Evolutionary conservation across 2,329 filamentous ascomycete genomes (phyloP).

Genomic region (Magnaporthiopsis poae): DNA sequence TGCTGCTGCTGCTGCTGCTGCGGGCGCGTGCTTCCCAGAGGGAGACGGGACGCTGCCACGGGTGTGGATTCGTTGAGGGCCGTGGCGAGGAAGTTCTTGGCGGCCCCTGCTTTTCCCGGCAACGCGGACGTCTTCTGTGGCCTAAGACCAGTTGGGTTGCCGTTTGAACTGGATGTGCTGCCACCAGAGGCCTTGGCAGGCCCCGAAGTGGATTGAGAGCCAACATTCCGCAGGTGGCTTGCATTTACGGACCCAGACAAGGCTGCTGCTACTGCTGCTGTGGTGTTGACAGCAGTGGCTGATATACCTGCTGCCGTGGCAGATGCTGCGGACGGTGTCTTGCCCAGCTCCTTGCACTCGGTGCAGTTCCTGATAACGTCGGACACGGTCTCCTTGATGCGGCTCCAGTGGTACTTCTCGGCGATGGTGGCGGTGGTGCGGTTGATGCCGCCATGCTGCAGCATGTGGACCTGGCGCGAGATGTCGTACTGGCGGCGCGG

Average conservation of each 20-base stretch:
- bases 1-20: background rate
- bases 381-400: constrained; percentile 94
- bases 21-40: background rate
- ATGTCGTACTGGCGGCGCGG: constrained; percentile 85
- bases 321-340: constrained; percentile 29
- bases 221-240: background rate
- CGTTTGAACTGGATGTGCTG: constrained; percentile 6
- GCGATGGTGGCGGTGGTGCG: constrained; percentile 93
- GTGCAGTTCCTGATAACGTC: constrained; percentile 85
- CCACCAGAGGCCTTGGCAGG: constrained; percentile 2
- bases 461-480: constrained; percentile 63
- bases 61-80: constrained; percentile 2
- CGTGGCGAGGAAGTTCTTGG: constrained; percentile 4
- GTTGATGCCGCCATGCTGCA: constrained; percentile 85
- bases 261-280: too few species aligned
- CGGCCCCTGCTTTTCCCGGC: background rate
- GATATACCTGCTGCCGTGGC: background rate
- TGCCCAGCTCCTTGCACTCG: constrained; percentile 74
- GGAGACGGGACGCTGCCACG: background rate
- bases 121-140: constrained; percentile 3
- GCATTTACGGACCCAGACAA: background rate
- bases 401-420: constrained; percentile 91
- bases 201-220: background rate
- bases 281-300: background rate
- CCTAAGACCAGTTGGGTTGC: too few species aligned